Conservation (phyloP, 768 basidiomycete species). For the Pleurotus platypus region DNA sequence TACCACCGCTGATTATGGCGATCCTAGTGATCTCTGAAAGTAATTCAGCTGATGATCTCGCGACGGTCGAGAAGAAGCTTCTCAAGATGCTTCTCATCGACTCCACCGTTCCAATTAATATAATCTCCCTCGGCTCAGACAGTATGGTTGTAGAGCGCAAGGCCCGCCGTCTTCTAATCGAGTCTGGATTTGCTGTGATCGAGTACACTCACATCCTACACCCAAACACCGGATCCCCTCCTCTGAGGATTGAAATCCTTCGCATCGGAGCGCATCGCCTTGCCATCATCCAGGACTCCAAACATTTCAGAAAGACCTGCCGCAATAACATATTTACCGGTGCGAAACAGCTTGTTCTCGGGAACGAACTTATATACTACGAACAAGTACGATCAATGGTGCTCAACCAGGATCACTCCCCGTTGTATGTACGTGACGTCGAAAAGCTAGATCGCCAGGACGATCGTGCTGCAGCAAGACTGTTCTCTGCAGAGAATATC, state of each 20-base stretch:
- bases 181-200: background rate
- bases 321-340: slow-evolving; percentile 20
- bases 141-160: slow-evolving; percentile 8
- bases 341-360: slow-evolving; percentile 22
- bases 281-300: slow-evolving; percentile 27
- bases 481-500: slow-evolving; percentile 28
- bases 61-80: background rate
- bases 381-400: slow-evolving; percentile 17
- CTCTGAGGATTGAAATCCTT: slow-evolving; percentile 10
- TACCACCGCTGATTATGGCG: slow-evolving; percentile 11
- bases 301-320: slow-evolving; percentile 26
- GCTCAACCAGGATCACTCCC: slow-evolving; percentile 10
- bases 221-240: background rate
- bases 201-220: background rate
- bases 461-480: slow-evolving; percentile 34
- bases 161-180: background rate
- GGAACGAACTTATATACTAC: slow-evolving; percentile 17
- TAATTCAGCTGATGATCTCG: background rate
- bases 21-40: background rate
- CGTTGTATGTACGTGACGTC: slow-evolving; percentile 27
- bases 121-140: slow-evolving; percentile 7
- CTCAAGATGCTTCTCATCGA: background rate
- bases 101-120: background rate
- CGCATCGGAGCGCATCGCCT: slow-evolving; percentile 15
- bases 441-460: slow-evolving; percentile 21